These are phyloP conservation scores for Tetrahymena borealis DNA, from an alignment of 73 alveolate species.

Conservation along the genomic window DNA sequence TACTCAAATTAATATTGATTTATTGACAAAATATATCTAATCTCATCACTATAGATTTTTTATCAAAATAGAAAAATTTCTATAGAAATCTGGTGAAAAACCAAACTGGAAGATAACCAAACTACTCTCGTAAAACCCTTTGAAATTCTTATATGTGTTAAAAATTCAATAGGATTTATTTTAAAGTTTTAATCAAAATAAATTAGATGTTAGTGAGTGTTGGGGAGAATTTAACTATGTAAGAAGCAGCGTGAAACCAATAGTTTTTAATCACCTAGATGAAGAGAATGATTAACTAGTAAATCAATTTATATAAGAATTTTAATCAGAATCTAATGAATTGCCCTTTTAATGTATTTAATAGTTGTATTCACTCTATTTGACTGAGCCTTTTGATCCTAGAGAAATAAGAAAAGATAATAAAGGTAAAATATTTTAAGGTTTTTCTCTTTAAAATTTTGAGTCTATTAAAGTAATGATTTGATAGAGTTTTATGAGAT, in stretches of 20 bases:
- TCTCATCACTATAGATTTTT: too few relatives aligned
- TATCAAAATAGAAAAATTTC: background rate
- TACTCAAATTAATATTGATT: background rate
- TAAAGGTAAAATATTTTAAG: too few relatives aligned
- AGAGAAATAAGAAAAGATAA: background rate
- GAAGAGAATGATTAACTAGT: background rate
- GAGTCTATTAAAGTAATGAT: too few relatives aligned
- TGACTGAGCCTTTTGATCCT: background rate
- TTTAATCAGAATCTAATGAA: too few relatives aligned
- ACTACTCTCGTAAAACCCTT: background rate
- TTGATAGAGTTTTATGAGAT: too few relatives aligned
- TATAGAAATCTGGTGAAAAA: background rate
- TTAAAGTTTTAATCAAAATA: background rate
- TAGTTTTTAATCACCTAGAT: background rate
- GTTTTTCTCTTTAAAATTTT: too few relatives aligned
- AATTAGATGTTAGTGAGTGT: background rate
- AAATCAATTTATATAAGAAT: too few relatives aligned
- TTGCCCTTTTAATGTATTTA: too few relatives aligned
- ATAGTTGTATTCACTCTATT: background rate
- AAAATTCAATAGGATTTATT: background rate
- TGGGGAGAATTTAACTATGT: background rate
- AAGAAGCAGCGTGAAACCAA: background rate
- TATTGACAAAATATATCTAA: background rate
- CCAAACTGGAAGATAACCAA: background rate
- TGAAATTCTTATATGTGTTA: background rate